phyloP scores from a whole-genome alignment of 768 basidiomycete species.

The Kockovaella imperatae region DNA sequence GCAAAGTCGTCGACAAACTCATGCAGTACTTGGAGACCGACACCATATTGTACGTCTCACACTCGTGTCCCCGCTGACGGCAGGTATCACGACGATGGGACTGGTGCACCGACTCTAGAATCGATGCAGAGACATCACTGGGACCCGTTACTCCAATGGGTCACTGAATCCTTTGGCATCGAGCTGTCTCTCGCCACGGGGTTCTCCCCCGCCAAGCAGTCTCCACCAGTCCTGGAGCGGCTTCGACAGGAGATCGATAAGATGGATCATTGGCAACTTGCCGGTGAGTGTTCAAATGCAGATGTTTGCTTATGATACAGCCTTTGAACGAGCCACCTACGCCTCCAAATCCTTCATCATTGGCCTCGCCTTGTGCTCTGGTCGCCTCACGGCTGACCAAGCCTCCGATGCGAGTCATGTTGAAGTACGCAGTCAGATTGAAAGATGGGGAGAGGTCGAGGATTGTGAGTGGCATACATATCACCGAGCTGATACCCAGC shows the following conservation, averaged over 20 bases:
- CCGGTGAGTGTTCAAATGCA: constrained; percentile 55
- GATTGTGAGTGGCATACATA: constrained; percentile 65
- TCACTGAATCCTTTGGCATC: constrained; percentile 57
- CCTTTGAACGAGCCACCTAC: constrained; percentile 83
- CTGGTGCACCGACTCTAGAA: constrained; percentile 69
- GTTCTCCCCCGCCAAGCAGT: constrained; percentile 62
- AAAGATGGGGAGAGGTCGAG: constrained; percentile 99
- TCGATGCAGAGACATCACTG: constrained; percentile 73
- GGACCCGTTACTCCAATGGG: constrained; percentile 81
- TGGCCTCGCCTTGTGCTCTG: constrained; percentile 71
- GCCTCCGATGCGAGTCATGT: constrained; percentile 79
- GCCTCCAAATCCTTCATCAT: constrained; percentile 86
- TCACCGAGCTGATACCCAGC: constrained; percentile 51
- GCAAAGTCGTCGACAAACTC: constrained; percentile 60
- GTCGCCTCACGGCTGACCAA: constrained; percentile 67
- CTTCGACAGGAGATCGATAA: constrained; percentile 54
- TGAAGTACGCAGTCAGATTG: constrained; percentile 91
- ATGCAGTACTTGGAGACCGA: constrained; percentile 88
- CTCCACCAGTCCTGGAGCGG: constrained; percentile 58
- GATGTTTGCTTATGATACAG: constrained; percentile 47
- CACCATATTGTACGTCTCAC: constrained; percentile 48
- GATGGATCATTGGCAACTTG: constrained; percentile 79
- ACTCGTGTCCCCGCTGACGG: constrained; percentile 73
- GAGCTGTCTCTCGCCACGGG: constrained; percentile 64
- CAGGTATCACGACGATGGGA: too few relatives aligned